Percentiles rank a stretch among this genome's conserved stretches.
These are phyloP conservation scores for Diplodia scrobiculata DNA, from an alignment of 2,329 filamentous ascomycete genomes.

Conservation along the genomic window DNA sequence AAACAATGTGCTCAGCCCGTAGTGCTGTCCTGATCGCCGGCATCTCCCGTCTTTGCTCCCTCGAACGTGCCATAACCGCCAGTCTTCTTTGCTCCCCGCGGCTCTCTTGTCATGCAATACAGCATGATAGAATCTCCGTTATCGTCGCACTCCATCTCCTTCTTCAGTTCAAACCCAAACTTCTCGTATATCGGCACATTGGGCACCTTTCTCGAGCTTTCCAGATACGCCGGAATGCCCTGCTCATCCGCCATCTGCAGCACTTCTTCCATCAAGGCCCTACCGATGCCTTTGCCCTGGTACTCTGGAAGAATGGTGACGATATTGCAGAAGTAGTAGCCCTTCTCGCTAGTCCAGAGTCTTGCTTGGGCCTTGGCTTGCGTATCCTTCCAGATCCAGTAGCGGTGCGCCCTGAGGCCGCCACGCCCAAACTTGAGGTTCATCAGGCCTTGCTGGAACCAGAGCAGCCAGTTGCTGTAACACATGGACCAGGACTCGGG, in stretches of 20 bases:
- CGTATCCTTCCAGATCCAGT: conserved; percentile 71
- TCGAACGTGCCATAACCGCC: neutral
- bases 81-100: conserved; percentile 30
- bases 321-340: conserved; percentile 78
- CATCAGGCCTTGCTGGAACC: conserved; percentile 65
- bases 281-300: conserved; percentile 68
- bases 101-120: conserved; percentile 52
- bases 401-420: conserved; percentile 67
- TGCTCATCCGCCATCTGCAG: conserved; percentile 65
- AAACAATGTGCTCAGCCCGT: neutral
- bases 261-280: conserved; percentile 64
- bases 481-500: conserved; percentile 64
- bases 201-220: conserved; percentile 67
- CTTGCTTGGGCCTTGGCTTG: conserved; percentile 63
- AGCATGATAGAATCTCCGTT: conserved; percentile 54
- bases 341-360: conserved; percentile 66
- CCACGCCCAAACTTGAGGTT: conserved; percentile 70
- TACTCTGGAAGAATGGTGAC: conserved; percentile 67
- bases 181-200: conserved; percentile 71
- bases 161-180: conserved; percentile 67
- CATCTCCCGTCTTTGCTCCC: neutral
- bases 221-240: conserved; percentile 67
- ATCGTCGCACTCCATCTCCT: conserved; percentile 68
- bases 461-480: conserved; percentile 66
- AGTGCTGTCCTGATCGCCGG: neutral